phyloP scores from a whole-genome alignment of 768 basidiomycete genomes.

The Mycena latifolia region DNA sequence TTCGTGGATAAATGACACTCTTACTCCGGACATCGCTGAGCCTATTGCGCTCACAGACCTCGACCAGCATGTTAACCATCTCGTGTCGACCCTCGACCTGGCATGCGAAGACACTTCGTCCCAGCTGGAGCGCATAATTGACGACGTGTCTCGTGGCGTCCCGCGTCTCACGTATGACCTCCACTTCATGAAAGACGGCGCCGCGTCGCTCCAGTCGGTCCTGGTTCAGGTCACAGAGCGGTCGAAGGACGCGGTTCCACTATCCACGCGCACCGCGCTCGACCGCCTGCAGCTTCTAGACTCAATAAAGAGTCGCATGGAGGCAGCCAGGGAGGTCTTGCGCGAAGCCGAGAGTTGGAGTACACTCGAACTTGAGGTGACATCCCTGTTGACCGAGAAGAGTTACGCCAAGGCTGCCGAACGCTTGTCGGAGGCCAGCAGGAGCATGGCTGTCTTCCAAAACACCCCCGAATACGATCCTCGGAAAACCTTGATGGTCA shows the following conservation, averaged over 20 bases:
- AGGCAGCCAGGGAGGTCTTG: constrained; percentile 88
- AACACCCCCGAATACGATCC: constrained; percentile 93
- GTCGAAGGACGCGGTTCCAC: constrained; percentile 63
- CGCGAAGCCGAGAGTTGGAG: constrained; percentile 98
- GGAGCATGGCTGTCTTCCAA: constrained; percentile 92
- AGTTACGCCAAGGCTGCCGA: constrained; percentile 93
- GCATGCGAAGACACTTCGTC: constrained; percentile 91
- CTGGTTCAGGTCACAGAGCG: constrained; percentile 73
- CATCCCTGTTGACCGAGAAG: constrained; percentile 81
- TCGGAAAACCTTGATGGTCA: constrained; percentile 87
- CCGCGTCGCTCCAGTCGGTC: constrained; percentile 77
- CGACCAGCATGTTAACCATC: constrained; percentile 79
- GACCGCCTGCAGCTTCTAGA: constrained; percentile 87
- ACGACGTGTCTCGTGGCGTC: constrained; percentile 92
- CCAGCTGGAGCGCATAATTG: constrained; percentile 88
- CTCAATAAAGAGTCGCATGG: constrained; percentile 87
- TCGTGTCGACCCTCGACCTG: constrained; percentile 86
- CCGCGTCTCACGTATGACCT: constrained; percentile 95
- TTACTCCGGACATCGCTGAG: constrained; percentile 45
- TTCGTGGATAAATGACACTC: constrained; percentile 80
- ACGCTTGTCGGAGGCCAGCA: constrained; percentile 88
- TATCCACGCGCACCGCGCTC: constrained; percentile 74
- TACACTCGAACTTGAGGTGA: constrained; percentile 93
- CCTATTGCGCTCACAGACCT: constrained; percentile 65
- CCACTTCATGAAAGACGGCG: constrained; percentile 96